phyloP scores from a whole-genome alignment of 495 filamentous ascomycete genomes.

The Podospora fimiseda region DNA sequence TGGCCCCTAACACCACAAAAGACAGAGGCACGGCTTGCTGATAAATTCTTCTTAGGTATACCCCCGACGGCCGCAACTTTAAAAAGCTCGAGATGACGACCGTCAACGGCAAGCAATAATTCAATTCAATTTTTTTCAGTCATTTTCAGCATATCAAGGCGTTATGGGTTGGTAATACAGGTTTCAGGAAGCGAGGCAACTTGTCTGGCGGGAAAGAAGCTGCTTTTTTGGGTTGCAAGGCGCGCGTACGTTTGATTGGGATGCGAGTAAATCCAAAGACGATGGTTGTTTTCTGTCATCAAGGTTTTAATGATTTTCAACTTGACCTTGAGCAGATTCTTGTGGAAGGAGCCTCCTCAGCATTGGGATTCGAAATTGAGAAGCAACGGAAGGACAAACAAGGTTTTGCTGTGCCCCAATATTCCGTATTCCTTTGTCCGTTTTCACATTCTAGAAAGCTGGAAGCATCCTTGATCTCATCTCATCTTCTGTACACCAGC shows the following conservation, averaged over 20 bases:
- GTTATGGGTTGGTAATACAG: conserved; percentile 4
- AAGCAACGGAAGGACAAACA: background rate
- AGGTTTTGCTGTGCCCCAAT: background rate
- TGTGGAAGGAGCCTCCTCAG: no score
- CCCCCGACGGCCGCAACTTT: conserved; percentile 46
- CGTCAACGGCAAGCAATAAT: background rate
- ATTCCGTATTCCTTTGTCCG: background rate
- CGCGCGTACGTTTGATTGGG: no score
- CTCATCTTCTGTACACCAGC: background rate
- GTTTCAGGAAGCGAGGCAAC: background rate
- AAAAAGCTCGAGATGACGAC: conserved; percentile 40
- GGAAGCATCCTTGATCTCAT: background rate
- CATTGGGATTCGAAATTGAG: background rate
- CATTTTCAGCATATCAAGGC: conserved; percentile 7
- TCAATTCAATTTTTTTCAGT: background rate
- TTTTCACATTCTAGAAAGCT: background rate
- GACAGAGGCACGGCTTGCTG: background rate
- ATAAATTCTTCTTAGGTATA: conserved; percentile 32
- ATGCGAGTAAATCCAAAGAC: no score
- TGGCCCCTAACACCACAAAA: conserved; percentile 13
- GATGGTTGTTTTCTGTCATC: background rate
- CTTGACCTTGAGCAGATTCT: no score
- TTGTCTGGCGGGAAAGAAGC: background rate
- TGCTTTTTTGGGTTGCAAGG: background rate
- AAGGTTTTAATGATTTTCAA: no score